Conservation (phyloP, 805 yeast species). For the Myxozyma monticola region DNA sequence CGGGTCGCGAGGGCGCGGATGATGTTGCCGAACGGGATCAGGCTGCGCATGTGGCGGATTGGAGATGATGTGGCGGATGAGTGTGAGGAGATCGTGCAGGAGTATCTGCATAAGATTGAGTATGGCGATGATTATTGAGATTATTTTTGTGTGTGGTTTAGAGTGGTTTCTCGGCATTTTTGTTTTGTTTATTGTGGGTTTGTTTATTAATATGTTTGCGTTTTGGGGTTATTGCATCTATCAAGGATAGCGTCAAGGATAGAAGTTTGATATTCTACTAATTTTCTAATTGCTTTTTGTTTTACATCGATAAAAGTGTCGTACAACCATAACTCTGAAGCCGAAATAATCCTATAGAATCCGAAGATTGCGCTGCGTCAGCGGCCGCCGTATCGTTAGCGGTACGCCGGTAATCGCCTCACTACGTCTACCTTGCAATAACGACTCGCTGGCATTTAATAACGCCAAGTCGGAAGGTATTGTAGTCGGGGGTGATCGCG, state of each 20-base stretch:
- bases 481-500: no score
- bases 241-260: no score
- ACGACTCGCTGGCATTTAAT: no score
- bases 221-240: not conserved
- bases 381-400: not conserved
- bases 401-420: no score
- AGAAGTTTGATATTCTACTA: not conserved
- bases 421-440: no score
- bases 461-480: no score
- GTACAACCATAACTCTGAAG: no score
- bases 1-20: conserved; percentile 49
- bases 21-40: conserved; percentile 44
- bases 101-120: conserved; percentile 13
- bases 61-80: conserved; percentile 45
- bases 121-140: not conserved
- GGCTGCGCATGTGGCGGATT: conserved; percentile 48
- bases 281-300: not conserved
- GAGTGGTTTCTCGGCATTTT: not conserved
- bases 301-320: no score
- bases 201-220: not conserved
- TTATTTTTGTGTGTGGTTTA: conserved; percentile 1
- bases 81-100: conserved; percentile 29
- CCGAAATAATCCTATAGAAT: conserved; percentile 51
- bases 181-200: not conserved
- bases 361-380: not conserved